These are phyloP conservation scores for Colletotrichum sp. DNA, from an alignment of 2,329 filamentous ascomycete genomes.

Conservation along the genomic window DNA sequence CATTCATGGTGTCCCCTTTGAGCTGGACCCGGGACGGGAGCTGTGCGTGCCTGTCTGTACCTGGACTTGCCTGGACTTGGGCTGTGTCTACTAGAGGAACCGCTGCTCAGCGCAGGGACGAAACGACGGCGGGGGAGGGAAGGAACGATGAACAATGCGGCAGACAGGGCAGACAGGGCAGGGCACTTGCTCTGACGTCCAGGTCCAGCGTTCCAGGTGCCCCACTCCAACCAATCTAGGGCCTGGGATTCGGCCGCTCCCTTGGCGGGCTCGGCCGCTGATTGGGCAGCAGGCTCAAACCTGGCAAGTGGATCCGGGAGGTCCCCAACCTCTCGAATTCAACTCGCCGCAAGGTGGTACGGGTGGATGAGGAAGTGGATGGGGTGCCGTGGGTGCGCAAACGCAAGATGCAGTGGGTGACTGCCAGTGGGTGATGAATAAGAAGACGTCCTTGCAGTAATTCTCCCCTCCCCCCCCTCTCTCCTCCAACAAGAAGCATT, in stretches of 20 bases:
- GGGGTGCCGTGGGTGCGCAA: background rate
- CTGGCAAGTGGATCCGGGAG: slow-evolving; percentile 18
- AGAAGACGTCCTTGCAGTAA: background rate
- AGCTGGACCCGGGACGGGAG: background rate
- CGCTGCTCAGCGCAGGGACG: background rate
- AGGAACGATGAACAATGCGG: background rate
- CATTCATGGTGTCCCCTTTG: background rate
- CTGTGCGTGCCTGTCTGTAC: background rate
- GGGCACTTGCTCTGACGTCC: background rate
- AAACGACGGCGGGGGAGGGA: background rate
- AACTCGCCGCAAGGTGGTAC: slow-evolving; percentile 7
- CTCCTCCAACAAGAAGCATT: background rate
- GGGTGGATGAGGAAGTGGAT: background rate
- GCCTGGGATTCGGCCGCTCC: slow-evolving; percentile 9
- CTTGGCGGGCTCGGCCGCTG: background rate
- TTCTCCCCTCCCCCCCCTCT: background rate
- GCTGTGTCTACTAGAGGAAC: background rate
- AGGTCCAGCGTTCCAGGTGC: background rate
- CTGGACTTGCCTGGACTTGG: background rate
- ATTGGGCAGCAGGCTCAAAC: slow-evolving; percentile 12
- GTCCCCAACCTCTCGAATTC: slow-evolving; percentile 41
- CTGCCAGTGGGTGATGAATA: background rate
- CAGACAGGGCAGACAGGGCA: background rate
- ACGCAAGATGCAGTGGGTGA: background rate
- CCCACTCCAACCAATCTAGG: slow-evolving; percentile 3